Conservation (phyloP, 306 rosid genomes). For the Carpinus viminea region DNA sequence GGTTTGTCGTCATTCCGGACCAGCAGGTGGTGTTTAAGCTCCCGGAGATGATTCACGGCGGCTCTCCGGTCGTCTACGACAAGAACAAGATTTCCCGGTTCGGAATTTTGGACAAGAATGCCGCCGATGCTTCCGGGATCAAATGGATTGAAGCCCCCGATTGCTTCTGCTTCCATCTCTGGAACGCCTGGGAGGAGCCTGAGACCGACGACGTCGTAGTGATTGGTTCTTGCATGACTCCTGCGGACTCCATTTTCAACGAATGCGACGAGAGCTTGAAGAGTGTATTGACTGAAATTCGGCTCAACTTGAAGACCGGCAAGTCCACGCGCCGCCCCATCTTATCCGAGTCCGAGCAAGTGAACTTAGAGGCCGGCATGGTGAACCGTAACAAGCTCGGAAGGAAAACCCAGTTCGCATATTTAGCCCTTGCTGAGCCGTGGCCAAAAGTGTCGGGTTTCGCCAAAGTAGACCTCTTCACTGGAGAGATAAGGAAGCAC, state of each 20-base stretch:
- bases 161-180: constrained; percentile 88
- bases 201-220: constrained; percentile 75
- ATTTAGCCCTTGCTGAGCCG: constrained; percentile 85
- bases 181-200: constrained; percentile 93
- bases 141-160: constrained; percentile 87
- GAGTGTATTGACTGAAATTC: constrained; percentile 73
- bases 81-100: constrained; percentile 63
- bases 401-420: constrained; percentile 65
- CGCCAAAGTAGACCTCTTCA: constrained; percentile 70
- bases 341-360: constrained; percentile 43
- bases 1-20: constrained; percentile 74
- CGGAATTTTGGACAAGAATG: constrained; percentile 72
- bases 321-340: constrained; percentile 65
- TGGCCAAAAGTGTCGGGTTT: constrained; percentile 98
- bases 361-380: constrained; percentile 95
- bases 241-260: constrained; percentile 89
- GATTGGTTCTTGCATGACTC: constrained; percentile 96
- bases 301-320: constrained; percentile 70
- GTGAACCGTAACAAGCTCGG: constrained; percentile 83
- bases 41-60: constrained; percentile 76
- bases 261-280: constrained; percentile 77
- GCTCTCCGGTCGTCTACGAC: constrained; percentile 83
- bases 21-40: constrained; percentile 91
- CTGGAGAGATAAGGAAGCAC: constrained; percentile 54
- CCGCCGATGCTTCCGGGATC: constrained; percentile 40